Evolutionary conservation across 179 eudicot genomes (phyloP), one percentile per base, ranked within the genome.

Genomic region (Carnegiea gigantea): DNA sequence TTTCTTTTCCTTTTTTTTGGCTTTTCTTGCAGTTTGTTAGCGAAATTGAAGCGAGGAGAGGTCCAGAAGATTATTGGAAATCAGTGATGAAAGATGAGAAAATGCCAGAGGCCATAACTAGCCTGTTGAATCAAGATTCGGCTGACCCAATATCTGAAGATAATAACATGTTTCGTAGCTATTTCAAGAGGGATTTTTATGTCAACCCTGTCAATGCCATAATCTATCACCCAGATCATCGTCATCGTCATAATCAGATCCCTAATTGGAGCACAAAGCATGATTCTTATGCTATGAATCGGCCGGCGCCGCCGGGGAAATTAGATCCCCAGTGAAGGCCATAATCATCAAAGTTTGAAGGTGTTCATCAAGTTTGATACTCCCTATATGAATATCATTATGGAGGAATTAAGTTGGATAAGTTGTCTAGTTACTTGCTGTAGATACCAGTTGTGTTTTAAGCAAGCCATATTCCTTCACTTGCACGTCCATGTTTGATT

Each of bases 61-160:
- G 82, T n/a, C 88, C 92, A 4, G 89, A 77, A 53, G 89, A 88
- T 0, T 88, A 90, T 38, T 93, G 98, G 98, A 88, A 87, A 81
- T 70, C 73, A 74, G 77, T 90, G 43, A 93, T 90, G 94, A 83
- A 84, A 38, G 97, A 80, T 62, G 85, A 93, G 70, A 75, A 90
- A 12, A 89, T 93, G 86, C 98, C 95, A 49, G 87, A 86, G 73
- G 86, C 88, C 21, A 81, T 93, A 49, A 73, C 80, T 44, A 89
- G 84, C 46, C 85, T 85, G 60, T 24, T 89, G 49, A 79, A 83
- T 82, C 77, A 79, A 70, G 76, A 85, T 82, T 46, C 38, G 67
- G 72, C 21, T 7, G 49, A 70, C 23, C 60, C 76, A 51, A 51
- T 40, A 28, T 26, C 74, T 51, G 36, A 53, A 40, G 40, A 49